A percentile compares a stretch with the other conserved stretches of the same genome.
These are phyloP conservation scores for Fraxinus floribunda DNA, from an alignment of 305 asterid species.

Conservation along the genomic window DNA sequence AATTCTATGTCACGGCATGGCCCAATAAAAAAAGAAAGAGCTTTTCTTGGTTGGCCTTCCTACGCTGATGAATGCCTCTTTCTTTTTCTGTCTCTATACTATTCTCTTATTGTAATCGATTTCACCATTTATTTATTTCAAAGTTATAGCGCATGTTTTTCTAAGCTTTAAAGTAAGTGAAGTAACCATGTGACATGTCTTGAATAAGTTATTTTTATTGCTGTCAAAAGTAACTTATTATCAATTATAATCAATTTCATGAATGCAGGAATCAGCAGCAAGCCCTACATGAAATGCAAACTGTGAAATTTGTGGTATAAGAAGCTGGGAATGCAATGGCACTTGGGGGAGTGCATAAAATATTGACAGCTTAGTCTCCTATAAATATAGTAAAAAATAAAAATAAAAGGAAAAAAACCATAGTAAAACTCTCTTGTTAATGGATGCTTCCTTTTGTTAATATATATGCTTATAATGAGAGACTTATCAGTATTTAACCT, in stretches of 20 bases:
- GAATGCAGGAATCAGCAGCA: conserved; percentile 74
- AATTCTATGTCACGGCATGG: neutral
- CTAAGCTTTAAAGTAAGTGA: neutral
- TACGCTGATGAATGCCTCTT: neutral
- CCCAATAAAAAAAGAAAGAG: conserved; percentile 2
- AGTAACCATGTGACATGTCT: neutral
- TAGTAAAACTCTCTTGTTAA: neutral
- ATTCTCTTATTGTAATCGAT: neutral
- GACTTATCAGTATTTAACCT: neutral
- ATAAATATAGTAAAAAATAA: neutral
- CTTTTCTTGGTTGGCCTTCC: conserved; percentile 7
- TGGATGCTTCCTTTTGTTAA: neutral
- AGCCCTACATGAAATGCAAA: conserved; percentile 60
- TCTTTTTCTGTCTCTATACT: neutral
- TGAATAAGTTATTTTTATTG: neutral
- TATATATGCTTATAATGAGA: neutral
- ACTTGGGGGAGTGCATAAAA: neutral
- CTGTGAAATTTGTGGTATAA: neutral
- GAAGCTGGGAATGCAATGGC: neutral
- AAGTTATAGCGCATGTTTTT: neutral
- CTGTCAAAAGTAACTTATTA: neutral
- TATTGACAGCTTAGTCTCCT: neutral
- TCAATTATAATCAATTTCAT: neutral
- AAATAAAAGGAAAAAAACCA: neutral
- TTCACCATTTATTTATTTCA: neutral